A percentile compares a stretch with the other conserved stretches of the same genome.
Conservation (phyloP, 78 protist species). For the Planoprotostelium fungivorum region DNA sequence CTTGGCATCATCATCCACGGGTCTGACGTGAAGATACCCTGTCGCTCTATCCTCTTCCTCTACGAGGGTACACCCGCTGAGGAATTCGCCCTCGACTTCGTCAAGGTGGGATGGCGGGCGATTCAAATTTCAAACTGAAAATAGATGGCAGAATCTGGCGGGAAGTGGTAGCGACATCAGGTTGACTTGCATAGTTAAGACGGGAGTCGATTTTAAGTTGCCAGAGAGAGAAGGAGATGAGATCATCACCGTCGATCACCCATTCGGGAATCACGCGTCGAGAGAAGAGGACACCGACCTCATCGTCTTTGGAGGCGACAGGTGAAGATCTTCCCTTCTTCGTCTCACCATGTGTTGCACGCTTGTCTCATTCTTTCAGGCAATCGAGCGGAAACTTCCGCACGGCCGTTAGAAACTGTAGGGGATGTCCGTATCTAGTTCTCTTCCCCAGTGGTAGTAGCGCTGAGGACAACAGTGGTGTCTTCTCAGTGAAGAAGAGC, state of each 20-base stretch:
- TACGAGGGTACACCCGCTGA: neutral
- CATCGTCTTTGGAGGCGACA: neutral
- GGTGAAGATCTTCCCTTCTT: too few species aligned
- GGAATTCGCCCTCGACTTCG: neutral
- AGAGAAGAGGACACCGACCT: neutral
- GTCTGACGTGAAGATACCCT: neutral
- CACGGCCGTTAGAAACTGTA: too few species aligned
- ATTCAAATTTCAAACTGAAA: too few species aligned
- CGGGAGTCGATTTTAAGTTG: neutral
- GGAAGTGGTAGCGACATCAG: neutral
- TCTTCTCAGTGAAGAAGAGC: too few species aligned
- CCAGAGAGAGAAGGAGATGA: neutral
- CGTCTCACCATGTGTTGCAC: too few species aligned
- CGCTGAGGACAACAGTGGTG: too few species aligned
- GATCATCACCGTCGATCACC: neutral
- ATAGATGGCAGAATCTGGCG: neutral
- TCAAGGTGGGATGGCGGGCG: neutral
- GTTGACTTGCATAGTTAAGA: neutral
- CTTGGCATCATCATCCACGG: neutral
- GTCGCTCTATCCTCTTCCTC: neutral
- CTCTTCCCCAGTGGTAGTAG: too few species aligned
- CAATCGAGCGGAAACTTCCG: too few species aligned
- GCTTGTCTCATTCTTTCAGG: too few species aligned
- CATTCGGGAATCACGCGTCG: neutral
- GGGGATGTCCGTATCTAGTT: too few species aligned